Evolutionary conservation across 2,329 filamentous ascomycete species (phyloP).

Genomic region (Periconia macrospinosa): DNA sequence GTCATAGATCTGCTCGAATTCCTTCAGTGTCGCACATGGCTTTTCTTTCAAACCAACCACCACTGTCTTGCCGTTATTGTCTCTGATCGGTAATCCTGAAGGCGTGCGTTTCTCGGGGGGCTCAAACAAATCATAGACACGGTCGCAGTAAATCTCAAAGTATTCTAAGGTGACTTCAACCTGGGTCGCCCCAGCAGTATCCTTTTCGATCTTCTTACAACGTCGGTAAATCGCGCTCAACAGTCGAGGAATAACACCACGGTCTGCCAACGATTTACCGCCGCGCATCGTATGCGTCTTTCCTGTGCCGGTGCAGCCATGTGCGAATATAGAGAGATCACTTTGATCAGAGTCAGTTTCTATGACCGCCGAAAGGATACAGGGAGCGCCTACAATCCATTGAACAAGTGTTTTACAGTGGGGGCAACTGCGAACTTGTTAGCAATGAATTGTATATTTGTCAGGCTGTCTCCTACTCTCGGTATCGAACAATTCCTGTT

Average conservation of each 20-base stretch:
- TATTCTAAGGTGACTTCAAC: conserved; percentile 82
- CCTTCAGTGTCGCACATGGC: conserved; percentile 79
- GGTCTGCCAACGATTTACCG: conserved; percentile 79
- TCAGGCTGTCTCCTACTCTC: conserved; percentile 64
- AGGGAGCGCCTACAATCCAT: conserved; percentile 59
- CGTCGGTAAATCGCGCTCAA: conserved; percentile 84
- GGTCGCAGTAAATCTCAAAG: conserved; percentile 97
- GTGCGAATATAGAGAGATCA: conserved; percentile 76
- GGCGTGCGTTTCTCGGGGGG: conserved; percentile 82
- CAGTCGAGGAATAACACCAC: conserved; percentile 84
- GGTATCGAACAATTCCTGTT: conserved; percentile 84
- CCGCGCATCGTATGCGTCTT: conserved; percentile 98
- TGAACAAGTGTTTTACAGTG: conserved; percentile 88
- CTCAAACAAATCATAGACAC: conserved; percentile 89
- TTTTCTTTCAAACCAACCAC: conserved; percentile 85
- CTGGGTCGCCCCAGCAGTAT: conserved; percentile 68
- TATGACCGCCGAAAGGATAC: conserved; percentile 58
- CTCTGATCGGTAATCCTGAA: conserved; percentile 77
- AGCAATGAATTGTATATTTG: conserved; percentile 5
- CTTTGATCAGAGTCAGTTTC: conserved; percentile 4
- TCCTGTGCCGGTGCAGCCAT: conserved; percentile 89
- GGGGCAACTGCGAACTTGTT: conserved; percentile 68
- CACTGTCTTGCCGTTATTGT: conserved; percentile 83
- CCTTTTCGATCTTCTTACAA: conserved; percentile 82
- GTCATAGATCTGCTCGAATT: conserved; percentile 88